Evolutionary conservation across 306 rosid species (phyloP).

Genomic region (Benincasa hispida): DNA sequence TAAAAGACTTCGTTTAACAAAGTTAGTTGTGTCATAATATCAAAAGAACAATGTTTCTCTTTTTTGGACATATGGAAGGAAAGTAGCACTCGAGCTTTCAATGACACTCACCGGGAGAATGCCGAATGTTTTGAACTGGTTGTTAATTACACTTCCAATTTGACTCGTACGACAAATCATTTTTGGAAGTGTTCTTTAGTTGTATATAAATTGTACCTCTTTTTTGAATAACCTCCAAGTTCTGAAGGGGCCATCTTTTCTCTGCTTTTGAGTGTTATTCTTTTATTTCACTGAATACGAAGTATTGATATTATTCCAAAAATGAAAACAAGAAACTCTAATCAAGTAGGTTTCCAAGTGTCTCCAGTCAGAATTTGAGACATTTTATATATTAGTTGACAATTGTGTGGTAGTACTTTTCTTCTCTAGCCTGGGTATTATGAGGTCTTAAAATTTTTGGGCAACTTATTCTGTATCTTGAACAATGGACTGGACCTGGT

Average conservation of each 20-base stretch:
- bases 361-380: background rate
- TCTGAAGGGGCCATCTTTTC: background rate
- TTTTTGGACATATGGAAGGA: background rate
- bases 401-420: background rate
- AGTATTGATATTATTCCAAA: background rate
- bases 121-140: background rate
- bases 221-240: background rate
- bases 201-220: background rate
- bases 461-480: background rate
- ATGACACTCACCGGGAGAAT: background rate
- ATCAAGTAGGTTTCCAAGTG: background rate
- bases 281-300: background rate
- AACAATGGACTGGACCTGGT: background rate
- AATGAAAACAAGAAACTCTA: background rate
- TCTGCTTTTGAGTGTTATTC: background rate
- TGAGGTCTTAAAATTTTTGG: background rate
- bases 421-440: background rate
- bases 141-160: background rate
- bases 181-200: background rate
- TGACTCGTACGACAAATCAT: background rate
- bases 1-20: background rate
- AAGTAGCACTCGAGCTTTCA: background rate
- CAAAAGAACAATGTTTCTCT: background rate
- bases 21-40: background rate
- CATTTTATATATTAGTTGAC: background rate